Base-by-base conservation (phyloP, 495 filamentous ascomycete genomes). In the Viridothelium virens region DNA sequence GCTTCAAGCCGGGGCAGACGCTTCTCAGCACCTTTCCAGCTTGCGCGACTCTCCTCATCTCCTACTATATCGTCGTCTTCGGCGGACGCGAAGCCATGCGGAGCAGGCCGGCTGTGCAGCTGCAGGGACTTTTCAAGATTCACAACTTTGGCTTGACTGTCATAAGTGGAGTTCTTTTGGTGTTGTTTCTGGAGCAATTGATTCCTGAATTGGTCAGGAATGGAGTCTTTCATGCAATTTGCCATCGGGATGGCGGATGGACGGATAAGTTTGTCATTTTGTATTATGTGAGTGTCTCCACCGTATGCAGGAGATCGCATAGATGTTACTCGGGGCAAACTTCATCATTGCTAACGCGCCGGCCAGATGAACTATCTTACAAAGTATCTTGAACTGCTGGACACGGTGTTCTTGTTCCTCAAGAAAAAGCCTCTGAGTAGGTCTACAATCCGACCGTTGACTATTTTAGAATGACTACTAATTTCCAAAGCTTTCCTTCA, bases 351-450 rank as follows among this genome's bases (percentile, higher is more conserved):
- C 73, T 72, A 61, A 69, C 68, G 56, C 12, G n/a, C 44, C 5
- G 36, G 16, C 16, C 70, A 92, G 89, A 78, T 92, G 68, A 92
- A 92, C 78, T 91, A 91, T 79, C 83, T 91, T 33, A 91, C 87
- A 70, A 91, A 91, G 77, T 92, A 90, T 76, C 82, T 91, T 64
- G 89, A 92, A 74, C 81, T 92, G 56, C 72, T 92, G 69, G 89
- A 92, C 74, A 92, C 89, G 63, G 82, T 88, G 70, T 92, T 92
- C 82, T 77, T 92, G 65, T 87, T 91, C 78, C 78, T 91, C 70
- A 91, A 92, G 85, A 92, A 92, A 82, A 92, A 92, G 82, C 89
- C 89, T 38, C 77, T 91, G 74, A 89, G 86, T 89, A 85, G 67
- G 85, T 71, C 53, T 59, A 39, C 33, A 38, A 12, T 36, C 18